Conservation (phyloP, 164 flowering plant species). For the Saururus chinensis region DNA sequence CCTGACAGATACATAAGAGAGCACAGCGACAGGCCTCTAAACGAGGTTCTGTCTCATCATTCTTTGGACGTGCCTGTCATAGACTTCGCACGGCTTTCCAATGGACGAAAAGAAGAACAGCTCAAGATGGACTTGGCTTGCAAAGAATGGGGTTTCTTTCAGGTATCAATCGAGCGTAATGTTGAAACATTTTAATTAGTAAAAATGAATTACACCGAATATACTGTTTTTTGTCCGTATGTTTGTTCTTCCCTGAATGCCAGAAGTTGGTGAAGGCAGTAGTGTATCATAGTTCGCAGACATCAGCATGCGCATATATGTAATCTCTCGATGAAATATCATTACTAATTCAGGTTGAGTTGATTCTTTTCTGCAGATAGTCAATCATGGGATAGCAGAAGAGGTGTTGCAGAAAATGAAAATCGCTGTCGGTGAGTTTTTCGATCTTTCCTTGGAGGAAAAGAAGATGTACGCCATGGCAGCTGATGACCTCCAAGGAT, state of each 20-base stretch:
- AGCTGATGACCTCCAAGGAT: slow-evolving; percentile 18
- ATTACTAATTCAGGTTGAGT: background rate
- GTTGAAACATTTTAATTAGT: too few species aligned
- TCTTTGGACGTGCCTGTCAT: slow-evolving; percentile 16
- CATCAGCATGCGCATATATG: too few species aligned
- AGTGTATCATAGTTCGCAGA: too few species aligned
- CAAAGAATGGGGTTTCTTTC: slow-evolving; percentile 25
- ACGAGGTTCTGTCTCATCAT: background rate
- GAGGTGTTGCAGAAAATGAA: slow-evolving; percentile 10
- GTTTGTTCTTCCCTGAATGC: too few species aligned
- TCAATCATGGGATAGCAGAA: slow-evolving; percentile 14
- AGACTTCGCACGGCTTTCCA: slow-evolving; percentile 13
- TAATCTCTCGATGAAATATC: background rate
- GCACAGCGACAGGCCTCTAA: slow-evolving; percentile 6
- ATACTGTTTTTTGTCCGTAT: too few species aligned
- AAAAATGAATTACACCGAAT: too few species aligned
- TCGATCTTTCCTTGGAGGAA: slow-evolving; percentile 14
- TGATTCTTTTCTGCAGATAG: slow-evolving; percentile 7
- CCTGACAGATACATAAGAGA: slow-evolving; percentile 16
- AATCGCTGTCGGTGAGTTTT: slow-evolving; percentile 11
- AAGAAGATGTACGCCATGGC: slow-evolving; percentile 15
- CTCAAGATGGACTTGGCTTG: slow-evolving; percentile 18
- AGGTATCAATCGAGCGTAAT: too few species aligned
- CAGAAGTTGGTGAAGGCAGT: too few species aligned
- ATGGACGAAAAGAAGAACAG: slow-evolving; percentile 10